Base-by-base conservation (phyloP, 2,329 filamentous ascomycete species). In the Colletotrichum spinosum region DNA sequence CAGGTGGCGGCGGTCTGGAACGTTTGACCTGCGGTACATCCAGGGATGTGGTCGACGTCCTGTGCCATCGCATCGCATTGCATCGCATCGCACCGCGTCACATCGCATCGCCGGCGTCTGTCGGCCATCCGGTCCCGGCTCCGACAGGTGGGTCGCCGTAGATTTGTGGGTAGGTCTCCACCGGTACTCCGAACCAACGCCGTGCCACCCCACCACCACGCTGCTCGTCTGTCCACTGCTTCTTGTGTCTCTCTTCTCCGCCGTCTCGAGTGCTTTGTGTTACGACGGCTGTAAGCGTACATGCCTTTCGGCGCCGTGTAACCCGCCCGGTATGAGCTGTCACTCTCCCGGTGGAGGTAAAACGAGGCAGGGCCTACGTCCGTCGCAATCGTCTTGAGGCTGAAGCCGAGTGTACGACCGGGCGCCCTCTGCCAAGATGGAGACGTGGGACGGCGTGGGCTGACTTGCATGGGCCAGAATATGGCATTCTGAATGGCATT, bases 121-220 rank as follows among this genome's bases (percentile, higher is more conserved):
- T 61, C 58, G 58, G 57, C 62, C 58, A 62, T 35, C 58, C 63
- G 58, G 63, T 35, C 58, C 58, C 58, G 51, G 62, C 15, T 12
- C 57, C 57, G 63, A 56, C 17, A 33, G 25, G 63, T 37, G 63
- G 58, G 52, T 10, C 46, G 61, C 58, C 39, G 52, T 12, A 15
- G 52, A 15, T n/a, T 42, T 34, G 55, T 58, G 55, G 48, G 37
- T 25, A 11, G 38, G 25, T 44, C 37, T 44, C 58, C 52, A 39
- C 48, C 63, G 58, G 58, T 63, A 34, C 46, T 45, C 52, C 48
- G 52, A 42, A 34, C 53, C 33, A 44, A 58, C 35, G 52, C 33
- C 33, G 52, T 57, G 48, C 48, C 13, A 57, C 52, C 41, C 34
- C 12, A 63, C 37, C 35, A 44, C 38, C 41, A 13, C 42, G 13